Evolutionary conservation across 371 early-diverging fungal species (phyloP).

Genomic region (Entomophthora muscae): DNA sequence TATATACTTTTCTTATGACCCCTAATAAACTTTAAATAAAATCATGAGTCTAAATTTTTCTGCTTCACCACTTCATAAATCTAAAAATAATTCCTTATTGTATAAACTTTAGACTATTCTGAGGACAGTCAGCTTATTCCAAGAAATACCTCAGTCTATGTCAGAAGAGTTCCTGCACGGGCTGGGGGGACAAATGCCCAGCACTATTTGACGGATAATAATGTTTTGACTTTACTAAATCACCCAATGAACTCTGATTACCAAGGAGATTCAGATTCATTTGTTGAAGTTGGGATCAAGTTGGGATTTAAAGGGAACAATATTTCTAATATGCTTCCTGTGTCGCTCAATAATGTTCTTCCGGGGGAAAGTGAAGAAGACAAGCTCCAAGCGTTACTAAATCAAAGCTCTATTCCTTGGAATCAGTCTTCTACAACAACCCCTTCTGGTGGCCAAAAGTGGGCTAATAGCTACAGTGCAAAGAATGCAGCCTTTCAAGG

Average conservation of each 20-base stretch:
- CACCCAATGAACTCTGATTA: too few species aligned
- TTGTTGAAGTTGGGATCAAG: too few species aligned
- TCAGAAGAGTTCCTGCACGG: conserved; percentile 60
- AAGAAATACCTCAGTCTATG: conserved; percentile 71
- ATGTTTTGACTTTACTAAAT: too few species aligned
- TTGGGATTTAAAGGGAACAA: too few species aligned
- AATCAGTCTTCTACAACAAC: conserved; percentile 62
- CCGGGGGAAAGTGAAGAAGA: conserved; percentile 55
- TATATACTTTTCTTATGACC: not conserved
- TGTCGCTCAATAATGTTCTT: not conserved
- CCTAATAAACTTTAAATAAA: not conserved
- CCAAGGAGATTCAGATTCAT: too few species aligned
- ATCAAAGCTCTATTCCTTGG: conserved; percentile 69
- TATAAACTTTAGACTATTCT: conserved; percentile 74
- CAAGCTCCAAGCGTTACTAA: conserved; percentile 61
- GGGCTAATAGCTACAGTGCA: not conserved
- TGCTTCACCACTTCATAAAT: not conserved
- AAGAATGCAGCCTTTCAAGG: not conserved
- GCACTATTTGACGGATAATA: conserved; percentile 31
- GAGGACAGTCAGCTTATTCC: conserved; percentile 69
- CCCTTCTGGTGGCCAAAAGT: too few species aligned
- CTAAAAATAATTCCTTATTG: too few species aligned
- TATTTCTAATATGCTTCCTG: conserved; percentile 28
- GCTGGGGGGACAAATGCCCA: conserved; percentile 58
- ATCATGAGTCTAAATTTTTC: not conserved